Base-by-base conservation (phyloP, 176 grass and related monocot species). In the Phoenix dactylifera region DNA sequence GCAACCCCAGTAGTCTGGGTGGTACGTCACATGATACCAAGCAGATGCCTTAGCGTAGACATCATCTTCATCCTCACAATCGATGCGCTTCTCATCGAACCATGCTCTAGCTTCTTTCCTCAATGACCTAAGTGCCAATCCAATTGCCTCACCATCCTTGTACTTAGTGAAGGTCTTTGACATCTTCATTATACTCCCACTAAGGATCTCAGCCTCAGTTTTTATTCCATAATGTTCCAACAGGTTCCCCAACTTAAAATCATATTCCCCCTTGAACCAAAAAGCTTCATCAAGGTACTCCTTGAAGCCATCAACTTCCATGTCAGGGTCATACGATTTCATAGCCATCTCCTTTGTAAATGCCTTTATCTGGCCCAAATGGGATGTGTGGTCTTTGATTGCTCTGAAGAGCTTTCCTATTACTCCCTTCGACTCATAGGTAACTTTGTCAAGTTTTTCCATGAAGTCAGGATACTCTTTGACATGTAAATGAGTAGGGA, bases 391-490 rank as follows among this genome's bases (percentile, higher is more conserved):
- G 54, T 80, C 85, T 70, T 85, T 97, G 69, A 97, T 82, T 51
- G 82, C 87, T n/a, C 78, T 70, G 49, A 88, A 91, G 22, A 97
- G 92, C 51, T 85, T 97, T 59, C 92, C 92, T 0, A 91, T 80
- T 17, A 88, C 64, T 55, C 87, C 87, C 59, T 64, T 51, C 4
- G 87, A 97, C 60, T 24, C 72, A 64, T 97, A 97, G 19, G 75
- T 88, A 52, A 24, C 65, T 64, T 72, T 88, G 55, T 85, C 81
- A 0, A 73, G 68, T 64, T 97, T 97, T 62, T 91, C 92, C 92
- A 97, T 97, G 17, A 97, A 97, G 71, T 97, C 92, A 16, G 92
- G 92, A 59, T 97, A 97, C 59, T 88, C 84, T 59, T 72, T 91
- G 48, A 83, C 87, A 75, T 80, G 4, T 23, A 91, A 35, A 16